Conservation (phyloP, 768 basidiomycete genomes). For the Tricholoma terreum region DNA sequence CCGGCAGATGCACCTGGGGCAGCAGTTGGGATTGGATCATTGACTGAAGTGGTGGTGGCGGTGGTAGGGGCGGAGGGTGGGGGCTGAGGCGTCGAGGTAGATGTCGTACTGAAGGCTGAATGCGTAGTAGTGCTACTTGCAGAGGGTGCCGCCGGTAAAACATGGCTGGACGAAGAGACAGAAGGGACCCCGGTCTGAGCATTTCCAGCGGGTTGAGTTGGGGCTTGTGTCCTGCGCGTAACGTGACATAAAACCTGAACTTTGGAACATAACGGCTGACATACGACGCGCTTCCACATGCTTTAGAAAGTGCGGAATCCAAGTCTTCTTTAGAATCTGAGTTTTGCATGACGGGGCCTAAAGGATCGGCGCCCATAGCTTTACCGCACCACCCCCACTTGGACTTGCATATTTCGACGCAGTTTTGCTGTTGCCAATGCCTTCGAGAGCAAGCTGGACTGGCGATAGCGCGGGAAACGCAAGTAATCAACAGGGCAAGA, state of each 20-base stretch:
- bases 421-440: slow-evolving; percentile 31
- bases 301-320: slow-evolving; percentile 36
- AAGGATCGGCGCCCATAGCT: slow-evolving; percentile 52
- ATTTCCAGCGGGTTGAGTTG: background rate
- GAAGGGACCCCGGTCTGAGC: background rate
- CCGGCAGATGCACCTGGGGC: slow-evolving; percentile 13
- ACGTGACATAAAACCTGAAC: background rate
- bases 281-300: slow-evolving; percentile 36
- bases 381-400: slow-evolving; percentile 48
- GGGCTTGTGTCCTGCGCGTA: background rate
- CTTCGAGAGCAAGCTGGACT: slow-evolving; percentile 45
- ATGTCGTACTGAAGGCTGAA: slow-evolving; percentile 10
- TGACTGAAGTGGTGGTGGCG: slow-evolving; percentile 15
- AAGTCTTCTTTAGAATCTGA: slow-evolving; percentile 27
- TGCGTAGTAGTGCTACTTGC: too few species aligned
- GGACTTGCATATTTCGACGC: slow-evolving; percentile 36
- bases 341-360: slow-evolving; percentile 50
- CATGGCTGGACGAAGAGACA: background rate
- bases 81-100: slow-evolving; percentile 14
- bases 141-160: background rate
- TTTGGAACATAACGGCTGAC: slow-evolving; percentile 4
- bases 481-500: slow-evolving; percentile 29
- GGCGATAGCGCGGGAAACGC: slow-evolving; percentile 38
- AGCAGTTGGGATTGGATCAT: slow-evolving; percentile 13
- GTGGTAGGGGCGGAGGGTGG: too few species aligned